phyloP scores from a whole-genome alignment of 2,329 filamentous ascomycete species.

The Sclerotiophoma versabilis region DNA sequence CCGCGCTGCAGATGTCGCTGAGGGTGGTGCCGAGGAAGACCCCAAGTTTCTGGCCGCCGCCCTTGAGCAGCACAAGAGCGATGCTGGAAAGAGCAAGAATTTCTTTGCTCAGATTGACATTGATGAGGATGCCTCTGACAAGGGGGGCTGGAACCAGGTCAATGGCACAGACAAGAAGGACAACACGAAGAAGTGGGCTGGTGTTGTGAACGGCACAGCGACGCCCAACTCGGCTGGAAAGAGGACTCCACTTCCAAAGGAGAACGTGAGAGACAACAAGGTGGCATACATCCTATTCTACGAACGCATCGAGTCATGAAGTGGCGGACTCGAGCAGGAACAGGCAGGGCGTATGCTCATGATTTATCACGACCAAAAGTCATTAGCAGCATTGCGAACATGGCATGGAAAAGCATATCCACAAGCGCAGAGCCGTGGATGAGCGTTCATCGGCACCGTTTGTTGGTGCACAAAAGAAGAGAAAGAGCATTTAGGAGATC shows the following conservation, averaged over 20 bases:
- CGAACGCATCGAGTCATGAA: constrained; percentile 67
- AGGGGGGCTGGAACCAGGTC: constrained; percentile 84
- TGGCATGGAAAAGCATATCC: constrained; percentile 15
- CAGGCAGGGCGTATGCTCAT: constrained; percentile 11
- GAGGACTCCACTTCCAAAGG: constrained; percentile 61
- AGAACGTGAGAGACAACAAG: constrained; percentile 84
- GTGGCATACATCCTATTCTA: constrained; percentile 98
- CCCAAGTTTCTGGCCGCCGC: constrained; percentile 71
- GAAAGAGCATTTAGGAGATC: constrained; percentile 7
- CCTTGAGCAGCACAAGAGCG: constrained; percentile 71
- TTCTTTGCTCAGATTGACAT: constrained; percentile 70
- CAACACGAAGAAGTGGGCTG: constrained; percentile 72
- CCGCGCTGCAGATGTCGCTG: constrained; percentile 85
- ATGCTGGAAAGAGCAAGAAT: constrained; percentile 65
- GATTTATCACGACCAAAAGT: constrained; percentile 18
- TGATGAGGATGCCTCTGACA: constrained; percentile 71
- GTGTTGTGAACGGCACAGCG: constrained; percentile 67
- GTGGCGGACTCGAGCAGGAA: constrained; percentile 2
- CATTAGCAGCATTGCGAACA: constrained; percentile 18
- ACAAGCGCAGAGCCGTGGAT: constrained; percentile 22
- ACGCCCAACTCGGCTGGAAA: constrained; percentile 60
- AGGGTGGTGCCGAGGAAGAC: constrained; percentile 82
- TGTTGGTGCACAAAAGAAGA: constrained; percentile 13
- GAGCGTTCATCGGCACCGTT: constrained; percentile 15
- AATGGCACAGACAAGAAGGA: constrained; percentile 63